phyloP scores from a whole-genome alignment of 345 rosid genomes.

The Linum tenue region DNA sequence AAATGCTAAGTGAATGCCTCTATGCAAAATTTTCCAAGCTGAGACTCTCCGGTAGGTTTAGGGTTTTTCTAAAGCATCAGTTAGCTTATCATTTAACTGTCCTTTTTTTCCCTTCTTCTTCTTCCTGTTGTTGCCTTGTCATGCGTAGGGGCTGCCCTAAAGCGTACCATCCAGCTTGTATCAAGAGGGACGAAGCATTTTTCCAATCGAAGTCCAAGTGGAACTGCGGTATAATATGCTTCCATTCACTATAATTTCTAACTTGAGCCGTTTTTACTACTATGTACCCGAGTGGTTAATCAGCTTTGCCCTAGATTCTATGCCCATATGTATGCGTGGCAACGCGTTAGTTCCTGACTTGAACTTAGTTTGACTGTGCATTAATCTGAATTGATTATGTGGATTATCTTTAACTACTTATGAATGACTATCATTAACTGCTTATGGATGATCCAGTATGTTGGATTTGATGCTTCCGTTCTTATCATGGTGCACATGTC shows the following conservation, averaged over 20 bases:
- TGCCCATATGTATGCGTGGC: neutral
- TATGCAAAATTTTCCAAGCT: too few species aligned
- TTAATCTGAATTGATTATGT: too few species aligned
- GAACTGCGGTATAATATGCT: conserved; percentile 67
- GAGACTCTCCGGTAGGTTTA: neutral
- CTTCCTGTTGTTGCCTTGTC: too few species aligned
- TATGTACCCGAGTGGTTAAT: neutral
- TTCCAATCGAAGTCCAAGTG: conserved; percentile 80
- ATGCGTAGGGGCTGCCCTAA: conserved; percentile 82
- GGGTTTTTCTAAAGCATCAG: neutral
- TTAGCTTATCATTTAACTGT: neutral
- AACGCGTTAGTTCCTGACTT: too few species aligned
- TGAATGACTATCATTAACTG: too few species aligned
- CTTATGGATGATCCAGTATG: too few species aligned
- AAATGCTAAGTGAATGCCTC: too few species aligned
- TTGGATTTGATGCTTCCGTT: too few species aligned
- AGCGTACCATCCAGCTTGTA: conserved; percentile 95
- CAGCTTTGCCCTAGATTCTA: neutral
- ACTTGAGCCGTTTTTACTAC: conserved; percentile 1
- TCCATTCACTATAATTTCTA: conserved; percentile 5
- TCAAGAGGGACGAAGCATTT: conserved; percentile 80
- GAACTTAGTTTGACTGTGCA: neutral
- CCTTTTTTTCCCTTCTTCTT: too few species aligned
- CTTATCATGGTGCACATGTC: neutral
- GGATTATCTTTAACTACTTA: too few species aligned